A percentile compares a stretch with the other conserved stretches of the same genome.
These are phyloP conservation scores for Penicillium hesseltinei DNA, from an alignment of 2,329 filamentous ascomycete genomes.

Conservation along the genomic window DNA sequence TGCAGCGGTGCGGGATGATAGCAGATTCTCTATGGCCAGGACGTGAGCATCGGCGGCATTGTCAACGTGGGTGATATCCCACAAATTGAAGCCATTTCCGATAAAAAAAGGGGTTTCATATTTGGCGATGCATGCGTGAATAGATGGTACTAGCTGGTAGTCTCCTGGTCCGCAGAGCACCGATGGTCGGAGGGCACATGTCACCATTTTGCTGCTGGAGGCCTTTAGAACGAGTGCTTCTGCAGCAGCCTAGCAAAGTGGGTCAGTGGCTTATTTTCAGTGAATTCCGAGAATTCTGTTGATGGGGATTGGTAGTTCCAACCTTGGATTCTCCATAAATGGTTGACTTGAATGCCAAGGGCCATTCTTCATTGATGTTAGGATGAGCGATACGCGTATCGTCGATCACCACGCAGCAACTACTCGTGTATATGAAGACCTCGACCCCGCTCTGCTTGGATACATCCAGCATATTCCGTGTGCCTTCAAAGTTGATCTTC, in stretches of 20 bases:
- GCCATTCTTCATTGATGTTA: conserved; percentile 44
- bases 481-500: conserved; percentile 55
- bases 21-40: conserved; percentile 45
- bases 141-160: conserved; percentile 42
- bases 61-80: conserved; percentile 45
- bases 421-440: conserved; percentile 57
- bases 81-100: conserved; percentile 43
- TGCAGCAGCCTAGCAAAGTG: conserved; percentile 36
- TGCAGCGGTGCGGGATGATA: conserved; percentile 40
- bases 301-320: background rate
- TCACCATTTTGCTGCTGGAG: conserved; percentile 34
- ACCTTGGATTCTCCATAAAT: conserved; percentile 49
- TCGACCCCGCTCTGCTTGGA: conserved; percentile 46
- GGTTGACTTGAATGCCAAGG: conserved; percentile 36
- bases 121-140: conserved; percentile 47
- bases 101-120: conserved; percentile 43
- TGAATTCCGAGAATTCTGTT: background rate
- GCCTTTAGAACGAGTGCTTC: conserved; percentile 43
- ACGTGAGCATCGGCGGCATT: conserved; percentile 49
- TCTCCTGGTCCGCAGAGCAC: conserved; percentile 47
- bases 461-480: conserved; percentile 52
- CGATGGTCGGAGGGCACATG: conserved; percentile 45
- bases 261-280: conserved; percentile 1
- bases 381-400: conserved; percentile 40
- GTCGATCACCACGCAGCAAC: conserved; percentile 55